Evolutionary conservation across 345 rosid genomes (phyloP).

Genomic region (Eucalyptus polyanthemos): DNA sequence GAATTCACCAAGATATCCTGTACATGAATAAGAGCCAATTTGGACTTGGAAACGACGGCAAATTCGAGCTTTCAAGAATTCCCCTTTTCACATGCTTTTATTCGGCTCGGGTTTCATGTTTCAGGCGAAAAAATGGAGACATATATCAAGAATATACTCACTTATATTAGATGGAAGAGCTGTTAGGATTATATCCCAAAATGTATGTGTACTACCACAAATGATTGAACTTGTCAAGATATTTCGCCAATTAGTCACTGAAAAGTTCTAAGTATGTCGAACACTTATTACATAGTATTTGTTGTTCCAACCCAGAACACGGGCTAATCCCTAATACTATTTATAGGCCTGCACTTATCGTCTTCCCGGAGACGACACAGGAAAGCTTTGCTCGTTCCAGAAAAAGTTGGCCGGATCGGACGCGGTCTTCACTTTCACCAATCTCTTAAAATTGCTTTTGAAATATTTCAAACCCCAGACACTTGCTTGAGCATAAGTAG

Average conservation of each 20-base stretch:
- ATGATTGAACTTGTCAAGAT: background rate
- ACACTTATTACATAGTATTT: background rate
- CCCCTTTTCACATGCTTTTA: background rate
- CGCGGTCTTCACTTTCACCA: conserved; percentile 9
- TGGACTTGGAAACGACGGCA: background rate
- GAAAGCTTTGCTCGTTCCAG: conserved; percentile 13
- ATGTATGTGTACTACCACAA: background rate
- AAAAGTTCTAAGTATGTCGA: background rate
- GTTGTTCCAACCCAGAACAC: background rate
- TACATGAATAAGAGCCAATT: background rate
- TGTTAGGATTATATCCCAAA: background rate
- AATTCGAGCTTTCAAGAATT: background rate
- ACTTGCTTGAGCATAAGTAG: background rate
- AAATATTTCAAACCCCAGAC: background rate
- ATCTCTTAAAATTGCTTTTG: background rate
- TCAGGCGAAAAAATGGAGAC: background rate
- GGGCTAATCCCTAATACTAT: too few relatives aligned
- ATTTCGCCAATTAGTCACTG: background rate
- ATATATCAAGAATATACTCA: background rate
- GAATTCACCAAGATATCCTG: background rate
- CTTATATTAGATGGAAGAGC: background rate
- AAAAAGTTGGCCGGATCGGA: conserved; percentile 12
- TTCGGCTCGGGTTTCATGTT: background rate
- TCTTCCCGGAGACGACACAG: background rate
- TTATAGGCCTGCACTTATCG: background rate